phyloP scores from a whole-genome alignment of 257 asterid genomes.

The Petrea volubilis region DNA sequence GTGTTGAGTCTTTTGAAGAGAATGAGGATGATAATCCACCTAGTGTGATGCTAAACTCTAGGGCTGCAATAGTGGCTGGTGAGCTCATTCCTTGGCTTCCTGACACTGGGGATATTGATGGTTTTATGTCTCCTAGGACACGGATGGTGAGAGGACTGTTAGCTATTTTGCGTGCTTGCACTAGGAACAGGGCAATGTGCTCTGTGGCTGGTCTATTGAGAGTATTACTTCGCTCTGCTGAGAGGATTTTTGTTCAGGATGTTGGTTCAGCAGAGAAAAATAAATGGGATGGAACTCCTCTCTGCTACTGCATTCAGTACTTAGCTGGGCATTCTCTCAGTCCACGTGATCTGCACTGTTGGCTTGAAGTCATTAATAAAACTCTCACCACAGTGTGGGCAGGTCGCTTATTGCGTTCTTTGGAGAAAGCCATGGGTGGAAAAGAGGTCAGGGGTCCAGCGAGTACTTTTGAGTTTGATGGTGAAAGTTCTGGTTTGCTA shows the following conservation, averaged over 20 bases:
- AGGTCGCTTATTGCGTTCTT: conserved; percentile 64
- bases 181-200: conserved; percentile 96
- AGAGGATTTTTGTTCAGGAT: conserved; percentile 67
- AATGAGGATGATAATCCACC: conserved; percentile 93
- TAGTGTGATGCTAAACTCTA: conserved; percentile 96
- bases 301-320: conserved; percentile 84
- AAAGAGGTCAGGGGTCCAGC: conserved; percentile 96
- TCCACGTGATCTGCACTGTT: conserved; percentile 70
- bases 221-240: conserved; percentile 80
- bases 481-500: conserved; percentile 96
- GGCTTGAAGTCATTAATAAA: conserved; percentile 77
- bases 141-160: conserved; percentile 97
- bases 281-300: conserved; percentile 89
- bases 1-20: conserved; percentile 97
- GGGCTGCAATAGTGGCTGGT: conserved; percentile 99
- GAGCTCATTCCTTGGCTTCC: conserved; percentile 96
- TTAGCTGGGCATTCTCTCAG: conserved; percentile 93
- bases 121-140: conserved; percentile 92
- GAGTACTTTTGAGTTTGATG: conserved; percentile 92
- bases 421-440: conserved; percentile 96
- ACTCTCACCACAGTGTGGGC: conserved; percentile 80
- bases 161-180: conserved; percentile 96
- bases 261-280: conserved; percentile 46
- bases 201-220: conserved; percentile 81
- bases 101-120: conserved; percentile 73